Percentiles rank a stretch among this genome's conserved stretches.
Conservation (phyloP, 805 yeast species). For the Candida tammaniensis region DNA sequence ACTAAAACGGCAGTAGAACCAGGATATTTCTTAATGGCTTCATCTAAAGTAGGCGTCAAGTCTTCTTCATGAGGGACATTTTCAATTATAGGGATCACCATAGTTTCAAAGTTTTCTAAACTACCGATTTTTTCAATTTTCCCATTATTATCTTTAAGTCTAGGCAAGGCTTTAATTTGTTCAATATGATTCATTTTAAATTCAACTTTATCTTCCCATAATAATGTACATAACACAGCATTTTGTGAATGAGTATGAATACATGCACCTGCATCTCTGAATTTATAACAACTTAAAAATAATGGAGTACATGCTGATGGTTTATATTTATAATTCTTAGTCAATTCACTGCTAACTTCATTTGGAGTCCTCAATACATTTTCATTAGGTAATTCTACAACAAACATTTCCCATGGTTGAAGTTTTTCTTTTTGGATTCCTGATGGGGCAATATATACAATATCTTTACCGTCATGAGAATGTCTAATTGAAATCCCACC, state of each 20-base stretch:
- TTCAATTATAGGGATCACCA: constrained; percentile 86
- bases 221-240: constrained; percentile 76
- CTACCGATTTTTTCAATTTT: constrained; percentile 61
- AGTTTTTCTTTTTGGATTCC: constrained; percentile 93
- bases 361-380: constrained; percentile 60
- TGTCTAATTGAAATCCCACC: constrained; percentile 85
- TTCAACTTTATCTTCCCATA: constrained; percentile 59
- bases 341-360: constrained; percentile 34
- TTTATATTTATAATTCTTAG: constrained; percentile 49
- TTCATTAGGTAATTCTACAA: constrained; percentile 51
- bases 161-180: constrained; percentile 90
- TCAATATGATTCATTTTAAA: constrained; percentile 80
- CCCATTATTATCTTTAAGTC: constrained; percentile 29
- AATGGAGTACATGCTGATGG: constrained; percentile 96
- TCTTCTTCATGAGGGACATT: constrained; percentile 89
- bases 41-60: constrained; percentile 60
- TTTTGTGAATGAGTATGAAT: constrained; percentile 92
- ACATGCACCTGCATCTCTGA: constrained; percentile 83
- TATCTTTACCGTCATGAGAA: constrained; percentile 42
- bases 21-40: constrained; percentile 70
- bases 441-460: constrained; percentile 83
- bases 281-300: constrained; percentile 66
- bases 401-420: constrained; percentile 78
- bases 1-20: constrained; percentile 82
- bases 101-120: constrained; percentile 66